phyloP scores from a whole-genome alignment of 1,139 yeast genomes.

The Taphrina communis region DNA sequence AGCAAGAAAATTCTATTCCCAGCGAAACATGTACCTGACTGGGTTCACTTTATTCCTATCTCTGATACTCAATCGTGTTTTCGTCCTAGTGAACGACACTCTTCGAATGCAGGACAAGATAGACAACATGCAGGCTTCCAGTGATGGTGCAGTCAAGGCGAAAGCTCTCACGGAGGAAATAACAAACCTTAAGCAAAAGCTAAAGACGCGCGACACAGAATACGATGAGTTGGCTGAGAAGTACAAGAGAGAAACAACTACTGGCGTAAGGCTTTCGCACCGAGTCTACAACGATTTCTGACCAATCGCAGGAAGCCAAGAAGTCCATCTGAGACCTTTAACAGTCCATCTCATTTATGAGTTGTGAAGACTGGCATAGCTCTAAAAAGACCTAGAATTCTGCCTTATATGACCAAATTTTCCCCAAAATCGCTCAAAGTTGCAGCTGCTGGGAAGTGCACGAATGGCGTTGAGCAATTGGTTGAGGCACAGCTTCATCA shows the following conservation, averaged over 20 bases:
- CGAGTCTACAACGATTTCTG: neutral
- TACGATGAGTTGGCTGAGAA: constrained; percentile 70
- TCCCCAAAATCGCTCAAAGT: too few species aligned
- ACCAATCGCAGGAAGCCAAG: constrained; percentile 2
- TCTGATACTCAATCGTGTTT: constrained; percentile 83
- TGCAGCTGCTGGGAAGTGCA: too few species aligned
- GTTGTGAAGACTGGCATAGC: too few species aligned
- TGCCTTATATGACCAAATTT: too few species aligned
- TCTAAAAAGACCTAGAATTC: too few species aligned
- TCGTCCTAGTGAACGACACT: constrained; percentile 77
- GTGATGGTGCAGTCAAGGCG: constrained; percentile 49
- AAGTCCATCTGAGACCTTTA: constrained; percentile 1
- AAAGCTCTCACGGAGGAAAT: constrained; percentile 51
- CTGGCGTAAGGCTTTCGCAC: constrained; percentile 17
- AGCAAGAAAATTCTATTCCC: constrained; percentile 92
- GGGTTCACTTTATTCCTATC: constrained; percentile 94
- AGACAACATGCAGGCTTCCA: constrained; percentile 47
- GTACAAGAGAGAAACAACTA: constrained; percentile 55
- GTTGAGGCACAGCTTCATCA: too few species aligned
- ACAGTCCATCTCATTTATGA: too few species aligned
- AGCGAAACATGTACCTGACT: constrained; percentile 93
- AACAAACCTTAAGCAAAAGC: constrained; percentile 59
- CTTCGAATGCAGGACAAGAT: constrained; percentile 63
- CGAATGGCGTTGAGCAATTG: too few species aligned
- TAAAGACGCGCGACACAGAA: constrained; percentile 59